Evolutionary conservation across 139 green algal genomes (phyloP).

Genomic region (Zygnema cylindricum): DNA sequence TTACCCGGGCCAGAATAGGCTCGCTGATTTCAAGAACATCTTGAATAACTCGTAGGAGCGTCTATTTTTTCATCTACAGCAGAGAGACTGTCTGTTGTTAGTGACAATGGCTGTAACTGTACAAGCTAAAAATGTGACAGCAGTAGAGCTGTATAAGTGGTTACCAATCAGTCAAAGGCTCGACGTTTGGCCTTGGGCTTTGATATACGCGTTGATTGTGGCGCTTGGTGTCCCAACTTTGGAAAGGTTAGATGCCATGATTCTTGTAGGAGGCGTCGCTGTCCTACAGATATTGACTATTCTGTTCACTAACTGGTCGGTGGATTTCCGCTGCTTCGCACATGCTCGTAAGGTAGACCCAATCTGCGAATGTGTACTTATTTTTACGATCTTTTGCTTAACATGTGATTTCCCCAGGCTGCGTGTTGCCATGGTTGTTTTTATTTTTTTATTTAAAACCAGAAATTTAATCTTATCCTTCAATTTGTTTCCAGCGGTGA

Average conservation of each 20-base stretch:
- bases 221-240: slow-evolving; percentile 25
- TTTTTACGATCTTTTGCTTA: neutral
- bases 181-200: slow-evolving; percentile 59
- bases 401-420: neutral
- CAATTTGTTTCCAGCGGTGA: neutral
- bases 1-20: no score
- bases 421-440: neutral
- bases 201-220: slow-evolving; percentile 43
- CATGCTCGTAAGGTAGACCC: slow-evolving; percentile 47
- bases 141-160: slow-evolving; percentile 56
- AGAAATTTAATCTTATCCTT: neutral
- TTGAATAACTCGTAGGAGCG: no score
- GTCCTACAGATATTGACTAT: slow-evolving; percentile 57
- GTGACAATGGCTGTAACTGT: slow-evolving; percentile 53
- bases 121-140: slow-evolving; percentile 34
- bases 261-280: slow-evolving; percentile 10
- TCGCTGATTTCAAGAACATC: no score
- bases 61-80: no score
- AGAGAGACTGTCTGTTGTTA: no score
- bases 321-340: slow-evolving; percentile 58
- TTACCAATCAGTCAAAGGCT: slow-evolving; percentile 30
- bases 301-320: slow-evolving; percentile 56
- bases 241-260: slow-evolving; percentile 28
- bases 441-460: slow-evolving; percentile 1
- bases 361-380: neutral